These are phyloP conservation scores for Talaromyces piceae DNA, from an alignment of 2,329 filamentous ascomycete genomes.

Conservation along the genomic window DNA sequence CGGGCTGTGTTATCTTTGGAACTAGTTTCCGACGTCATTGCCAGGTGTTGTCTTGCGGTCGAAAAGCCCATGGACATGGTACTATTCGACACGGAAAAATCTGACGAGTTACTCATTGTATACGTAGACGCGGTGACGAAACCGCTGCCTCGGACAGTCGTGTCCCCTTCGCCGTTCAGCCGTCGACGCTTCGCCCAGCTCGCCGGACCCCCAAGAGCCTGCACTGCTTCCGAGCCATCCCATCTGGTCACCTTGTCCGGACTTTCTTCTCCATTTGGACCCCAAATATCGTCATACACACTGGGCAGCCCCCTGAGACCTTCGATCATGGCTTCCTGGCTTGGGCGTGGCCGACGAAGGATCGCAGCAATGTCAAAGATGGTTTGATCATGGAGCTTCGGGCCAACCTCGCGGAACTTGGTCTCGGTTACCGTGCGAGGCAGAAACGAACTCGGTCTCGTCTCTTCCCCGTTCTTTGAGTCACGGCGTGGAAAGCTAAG, in stretches of 20 bases:
- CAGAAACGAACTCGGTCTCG: constrained; percentile 66
- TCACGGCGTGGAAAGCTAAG: constrained; percentile 70
- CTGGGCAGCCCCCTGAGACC: constrained; percentile 42
- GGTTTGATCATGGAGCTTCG: constrained; percentile 57
- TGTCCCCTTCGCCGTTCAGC: constrained; percentile 16
- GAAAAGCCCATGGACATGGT: constrained; percentile 51
- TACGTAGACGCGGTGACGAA: constrained; percentile 43
- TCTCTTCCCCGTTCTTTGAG: constrained; percentile 52
- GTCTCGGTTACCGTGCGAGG: constrained; percentile 46
- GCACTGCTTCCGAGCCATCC: constrained; percentile 22
- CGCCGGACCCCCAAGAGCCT: constrained; percentile 12
- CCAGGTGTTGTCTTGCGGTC: constrained; percentile 51
- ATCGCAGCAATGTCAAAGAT: constrained; percentile 65
- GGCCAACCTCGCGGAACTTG: constrained; percentile 56
- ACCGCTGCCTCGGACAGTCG: constrained; percentile 17
- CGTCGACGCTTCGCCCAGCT: constrained; percentile 23
- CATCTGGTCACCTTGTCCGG: constrained; percentile 30
- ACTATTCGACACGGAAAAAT: constrained; percentile 30
- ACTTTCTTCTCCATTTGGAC: constrained; percentile 52
- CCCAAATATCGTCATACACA: constrained; percentile 61
- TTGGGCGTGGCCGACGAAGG: constrained; percentile 55
- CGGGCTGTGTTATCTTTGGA: constrained; percentile 14
- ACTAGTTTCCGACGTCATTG: constrained; percentile 17
- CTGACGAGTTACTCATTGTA: constrained; percentile 52
- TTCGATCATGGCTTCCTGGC: constrained; percentile 48